Base-by-base conservation (phyloP, 768 basidiomycete genomes). In the Phallus indusiatus region DNA sequence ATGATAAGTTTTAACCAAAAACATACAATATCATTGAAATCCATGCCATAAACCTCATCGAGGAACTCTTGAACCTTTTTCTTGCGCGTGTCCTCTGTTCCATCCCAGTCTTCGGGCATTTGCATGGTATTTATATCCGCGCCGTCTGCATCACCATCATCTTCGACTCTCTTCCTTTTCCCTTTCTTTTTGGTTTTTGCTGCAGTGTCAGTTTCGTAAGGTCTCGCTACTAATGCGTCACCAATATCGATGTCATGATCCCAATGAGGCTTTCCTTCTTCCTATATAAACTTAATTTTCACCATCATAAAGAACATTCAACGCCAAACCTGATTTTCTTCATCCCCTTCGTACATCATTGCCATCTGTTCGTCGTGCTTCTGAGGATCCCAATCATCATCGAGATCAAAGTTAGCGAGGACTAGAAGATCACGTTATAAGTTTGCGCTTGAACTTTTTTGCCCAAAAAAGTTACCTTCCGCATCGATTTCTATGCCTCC, bases 1-100 rank as follows among this genome's bases (percentile, higher is more conserved):
- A 14, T 55, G 14, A 47, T 11, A 54, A 35, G 56, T 34, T 58
- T 33, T 54, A 47, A 22, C 34, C 49, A 42, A 33, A 3, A 28
- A 76, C 85, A 66, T 61, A 94, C 94, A 76, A 97, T 81, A 66
- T 95, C 94, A 70, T 97, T 97, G 75, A 97, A 95, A 61, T 97
- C 95, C 17, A 98, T 77, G 36, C 78, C 85, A 68, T 94, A 87
- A 47, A 98, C 76, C 69, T 93, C 90, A 61, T 93, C 88, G 88
- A 97, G 88, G 66, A 94, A 91, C 67, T 90, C 78, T 56, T 94
- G 83, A 60, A 94, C 70, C 66, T 86, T 86, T 54, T 78, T 76
- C 71, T 93, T 92, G 55, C 90, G 80, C 82, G 90, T 90, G 67
- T 89, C 90, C 67, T 94, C 90, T n/a, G 89, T 91, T 1, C 88